Evolutionary conservation across 1,139 yeast genomes (phyloP).

Genomic region (Debaryomyces nepalensis): DNA sequence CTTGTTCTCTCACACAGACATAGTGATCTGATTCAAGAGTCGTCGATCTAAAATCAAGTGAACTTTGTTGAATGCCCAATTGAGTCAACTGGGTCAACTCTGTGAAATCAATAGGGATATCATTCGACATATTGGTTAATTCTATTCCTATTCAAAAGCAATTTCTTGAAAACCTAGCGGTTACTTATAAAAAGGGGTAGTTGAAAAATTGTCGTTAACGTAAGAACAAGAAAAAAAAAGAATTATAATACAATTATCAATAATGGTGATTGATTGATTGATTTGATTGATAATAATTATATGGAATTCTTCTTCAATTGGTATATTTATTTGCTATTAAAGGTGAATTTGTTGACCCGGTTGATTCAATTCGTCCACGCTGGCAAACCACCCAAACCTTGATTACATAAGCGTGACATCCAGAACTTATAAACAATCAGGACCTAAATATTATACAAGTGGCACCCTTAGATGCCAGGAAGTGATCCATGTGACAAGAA

Average conservation of each 20-base stretch:
- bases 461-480: background rate
- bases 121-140: slow-evolving; percentile 41
- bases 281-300: slow-evolving; percentile 11
- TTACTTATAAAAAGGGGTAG: slow-evolving; percentile 7
- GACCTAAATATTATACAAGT: background rate
- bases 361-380: slow-evolving; percentile 20
- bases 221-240: slow-evolving; percentile 9
- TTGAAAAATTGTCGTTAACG: slow-evolving; percentile 10
- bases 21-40: slow-evolving; percentile 92
- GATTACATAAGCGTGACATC: slow-evolving; percentile 5
- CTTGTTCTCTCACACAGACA: slow-evolving; percentile 84
- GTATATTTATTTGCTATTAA: slow-evolving; percentile 3
- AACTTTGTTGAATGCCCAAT: slow-evolving; percentile 79
- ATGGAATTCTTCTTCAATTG: slow-evolving; percentile 7
- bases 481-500: background rate
- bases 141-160: slow-evolving; percentile 7
- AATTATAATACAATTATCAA: slow-evolving; percentile 11
- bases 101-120: slow-evolving; percentile 94
- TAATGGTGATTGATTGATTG: slow-evolving; percentile 13
- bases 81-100: slow-evolving; percentile 88
- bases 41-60: slow-evolving; percentile 90
- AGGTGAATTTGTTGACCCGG: slow-evolving; percentile 4
- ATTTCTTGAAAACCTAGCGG: slow-evolving; percentile 1
- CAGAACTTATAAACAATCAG: background rate
- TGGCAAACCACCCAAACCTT: slow-evolving; percentile 13